Conservation (phyloP, 306 rosid genomes). For the Vigna radiata region DNA sequence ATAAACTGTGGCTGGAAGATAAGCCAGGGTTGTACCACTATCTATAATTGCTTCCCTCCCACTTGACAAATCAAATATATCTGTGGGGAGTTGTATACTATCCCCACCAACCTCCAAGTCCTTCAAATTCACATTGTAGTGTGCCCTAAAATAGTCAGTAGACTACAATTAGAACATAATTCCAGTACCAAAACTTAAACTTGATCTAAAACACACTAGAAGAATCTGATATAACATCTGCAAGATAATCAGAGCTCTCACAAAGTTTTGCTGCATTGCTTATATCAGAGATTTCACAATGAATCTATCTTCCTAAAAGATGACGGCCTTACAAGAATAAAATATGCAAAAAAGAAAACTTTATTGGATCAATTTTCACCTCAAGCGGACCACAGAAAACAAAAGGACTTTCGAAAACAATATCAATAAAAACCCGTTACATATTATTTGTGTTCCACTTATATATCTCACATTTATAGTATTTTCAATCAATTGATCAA, state of each 20-base stretch:
- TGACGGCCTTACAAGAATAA: slow-evolving; percentile 12
- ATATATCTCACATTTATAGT: slow-evolving; percentile 6
- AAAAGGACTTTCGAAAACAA: background rate
- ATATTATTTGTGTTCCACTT: slow-evolving; percentile 14
- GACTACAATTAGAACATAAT: slow-evolving; percentile 48
- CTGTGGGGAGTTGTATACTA: slow-evolving; percentile 61
- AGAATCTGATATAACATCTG: slow-evolving; percentile 33
- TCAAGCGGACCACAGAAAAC: slow-evolving; percentile 23
- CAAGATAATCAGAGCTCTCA: slow-evolving; percentile 33
- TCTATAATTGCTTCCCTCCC: slow-evolving; percentile 77
- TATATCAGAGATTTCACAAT: slow-evolving; percentile 34
- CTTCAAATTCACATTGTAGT: slow-evolving; percentile 84
- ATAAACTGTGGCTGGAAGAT: slow-evolving; percentile 62
- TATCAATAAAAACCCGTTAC: background rate
- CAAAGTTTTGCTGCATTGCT: slow-evolving; percentile 22
- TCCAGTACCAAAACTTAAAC: slow-evolving; percentile 46
- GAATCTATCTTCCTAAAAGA: slow-evolving; percentile 32
- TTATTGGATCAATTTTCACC: slow-evolving; percentile 9
- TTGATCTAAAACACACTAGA: slow-evolving; percentile 33
- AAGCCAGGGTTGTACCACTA: slow-evolving; percentile 97
- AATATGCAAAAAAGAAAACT: background rate
- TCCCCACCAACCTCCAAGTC: slow-evolving; percentile 73
- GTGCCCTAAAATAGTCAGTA: slow-evolving; percentile 66
- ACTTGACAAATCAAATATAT: slow-evolving; percentile 59
- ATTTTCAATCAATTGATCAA: background rate